Evolutionary conservation across 2,329 filamentous ascomycete species (phyloP).

Genomic region (Diaporthe sp.): DNA sequence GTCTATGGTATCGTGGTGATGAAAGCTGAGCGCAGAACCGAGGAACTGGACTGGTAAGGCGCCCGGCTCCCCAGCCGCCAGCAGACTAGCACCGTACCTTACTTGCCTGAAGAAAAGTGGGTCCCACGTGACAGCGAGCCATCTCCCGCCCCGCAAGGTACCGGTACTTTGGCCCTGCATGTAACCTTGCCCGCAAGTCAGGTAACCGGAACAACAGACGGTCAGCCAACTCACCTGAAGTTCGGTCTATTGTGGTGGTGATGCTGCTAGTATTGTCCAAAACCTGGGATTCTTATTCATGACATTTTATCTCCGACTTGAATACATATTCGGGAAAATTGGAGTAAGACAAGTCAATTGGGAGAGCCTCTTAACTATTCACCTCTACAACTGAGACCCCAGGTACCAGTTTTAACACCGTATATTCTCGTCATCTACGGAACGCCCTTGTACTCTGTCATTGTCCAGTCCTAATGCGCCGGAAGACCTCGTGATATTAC

Average conservation of each 20-base stretch:
- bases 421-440: slow-evolving; percentile 28
- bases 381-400: slow-evolving; percentile 28
- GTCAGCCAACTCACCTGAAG: not conserved
- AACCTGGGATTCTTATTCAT: not conserved
- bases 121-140: slow-evolving; percentile 12
- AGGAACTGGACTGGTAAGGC: slow-evolving; percentile 35
- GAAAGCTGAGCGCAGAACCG: slow-evolving; percentile 35
- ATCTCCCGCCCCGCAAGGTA: not conserved
- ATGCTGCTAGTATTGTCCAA: not conserved
- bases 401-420: slow-evolving; percentile 19
- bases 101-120: slow-evolving; percentile 1
- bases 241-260: not conserved
- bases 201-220: slow-evolving; percentile 8
- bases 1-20: slow-evolving; percentile 31
- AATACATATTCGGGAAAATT: not conserved
- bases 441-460: slow-evolving; percentile 13
- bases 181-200: not conserved
- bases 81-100: slow-evolving; percentile 20
- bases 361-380: slow-evolving; percentile 24
- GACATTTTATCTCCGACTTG: not conserved
- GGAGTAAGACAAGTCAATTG: slow-evolving; percentile 1
- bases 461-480: slow-evolving; percentile 14
- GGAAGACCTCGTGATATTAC: slow-evolving; percentile 11
- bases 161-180: not conserved
- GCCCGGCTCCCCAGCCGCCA: slow-evolving; percentile 23